Base-by-base conservation (phyloP, 2,329 filamentous ascomycete species). In the Aureobasidium lini region DNA sequence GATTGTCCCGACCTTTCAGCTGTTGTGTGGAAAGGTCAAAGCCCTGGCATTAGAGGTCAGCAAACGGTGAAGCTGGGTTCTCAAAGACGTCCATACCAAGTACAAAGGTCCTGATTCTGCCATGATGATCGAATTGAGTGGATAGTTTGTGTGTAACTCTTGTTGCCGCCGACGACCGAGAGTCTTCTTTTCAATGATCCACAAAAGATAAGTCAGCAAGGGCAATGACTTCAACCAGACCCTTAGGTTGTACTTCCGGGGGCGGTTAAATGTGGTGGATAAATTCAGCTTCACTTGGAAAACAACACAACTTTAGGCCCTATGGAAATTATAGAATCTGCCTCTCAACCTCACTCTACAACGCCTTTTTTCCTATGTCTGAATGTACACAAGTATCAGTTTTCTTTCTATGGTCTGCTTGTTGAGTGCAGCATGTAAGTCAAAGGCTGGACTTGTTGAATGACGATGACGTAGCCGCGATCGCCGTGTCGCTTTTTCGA, bases 11-110 rank as follows among this genome's bases (percentile, higher is more conserved):
- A 85, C 90, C 92, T 82, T 99, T 97, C 60, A 97, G 82, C 73
- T 97, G 93, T 74, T 97, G 94, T 60, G 94, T 97, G 44, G 92
- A 96, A 62, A 97, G 86, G 76, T 99, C 94, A 73, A 97, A 92
- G 62, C 94, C 94, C 69, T 63, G 34, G 32, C 18, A 23, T 59
- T 28, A 10, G 1, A 31, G 1, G 54, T 57, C 32, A 57, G 54
- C 54, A 32, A 47, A 43, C 23, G 15, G 16, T 47, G 16, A 9
- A 23, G 37, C 50, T 28, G 34, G 13, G 6, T 39, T 44, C 4
- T 47, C 4, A 10, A 6, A 8, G 2, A 32, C n/a, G 28, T 4
- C n/a, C 36, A 28, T 59, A 59, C 56, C 56, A 59, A 32, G 13
- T 59, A 59, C 36, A 49, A 50, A 32, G 56, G 56, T 59, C 56